Conservation (phyloP, 2,329 filamentous ascomycete species). For the Nemania abortiva region DNA sequence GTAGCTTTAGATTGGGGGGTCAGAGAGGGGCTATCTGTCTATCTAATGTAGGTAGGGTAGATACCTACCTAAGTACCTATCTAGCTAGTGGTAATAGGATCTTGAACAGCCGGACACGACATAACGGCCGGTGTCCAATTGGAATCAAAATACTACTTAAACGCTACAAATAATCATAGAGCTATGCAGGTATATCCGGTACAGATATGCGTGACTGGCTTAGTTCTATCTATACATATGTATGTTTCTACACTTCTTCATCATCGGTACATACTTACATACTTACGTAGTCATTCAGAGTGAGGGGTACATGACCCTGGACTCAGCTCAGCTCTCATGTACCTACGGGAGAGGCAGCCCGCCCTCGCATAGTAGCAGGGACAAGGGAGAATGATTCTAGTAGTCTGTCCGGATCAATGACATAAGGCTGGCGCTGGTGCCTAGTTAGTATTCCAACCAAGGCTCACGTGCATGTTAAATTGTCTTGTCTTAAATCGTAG, state of each 20-base stretch:
- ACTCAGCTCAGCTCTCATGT: conserved; percentile 10
- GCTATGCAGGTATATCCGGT: too few relatives aligned
- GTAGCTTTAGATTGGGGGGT: too few relatives aligned
- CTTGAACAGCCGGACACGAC: too few relatives aligned
- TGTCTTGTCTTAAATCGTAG: neutral
- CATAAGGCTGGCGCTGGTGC: neutral
- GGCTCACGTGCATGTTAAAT: neutral
- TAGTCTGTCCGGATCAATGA: neutral
- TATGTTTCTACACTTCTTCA: conserved; percentile 15
- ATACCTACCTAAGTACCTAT: too few relatives aligned
- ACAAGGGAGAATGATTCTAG: neutral
- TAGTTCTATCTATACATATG: neutral
- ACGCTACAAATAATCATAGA: neutral
- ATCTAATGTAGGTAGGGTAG: too few relatives aligned
- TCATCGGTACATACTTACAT: neutral
- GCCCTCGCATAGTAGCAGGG: neutral
- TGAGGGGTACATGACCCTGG: conserved; percentile 17
- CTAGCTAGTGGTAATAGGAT: too few relatives aligned
- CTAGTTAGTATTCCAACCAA: neutral
- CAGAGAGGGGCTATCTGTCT: too few relatives aligned
- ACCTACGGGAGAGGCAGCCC: neutral
- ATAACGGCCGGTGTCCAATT: neutral
- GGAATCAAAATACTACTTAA: neutral
- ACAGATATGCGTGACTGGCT: too few relatives aligned
- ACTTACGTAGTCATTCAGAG: neutral